A percentile compares a stretch with the other conserved stretches of the same genome.
These are phyloP conservation scores for Colletotrichum australisinense DNA, from an alignment of 2,329 filamentous ascomycete genomes.

Conservation along the genomic window DNA sequence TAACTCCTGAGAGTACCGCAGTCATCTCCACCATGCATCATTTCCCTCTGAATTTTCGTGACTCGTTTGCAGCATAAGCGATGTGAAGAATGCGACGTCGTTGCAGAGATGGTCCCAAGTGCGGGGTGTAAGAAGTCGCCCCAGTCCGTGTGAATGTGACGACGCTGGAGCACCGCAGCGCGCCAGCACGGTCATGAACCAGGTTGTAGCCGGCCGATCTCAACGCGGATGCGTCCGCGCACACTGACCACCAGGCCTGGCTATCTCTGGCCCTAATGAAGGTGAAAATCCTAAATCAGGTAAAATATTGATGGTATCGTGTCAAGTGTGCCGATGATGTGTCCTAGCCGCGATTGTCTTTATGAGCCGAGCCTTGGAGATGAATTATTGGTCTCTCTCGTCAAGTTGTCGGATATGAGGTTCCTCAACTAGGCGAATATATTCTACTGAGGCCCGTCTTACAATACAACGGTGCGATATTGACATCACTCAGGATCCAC, in stretches of 20 bases:
- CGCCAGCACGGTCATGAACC: constrained; percentile 10
- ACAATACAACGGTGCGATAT: constrained; percentile 20
- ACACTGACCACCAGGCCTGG: constrained; percentile 1
- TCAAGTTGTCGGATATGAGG: neutral
- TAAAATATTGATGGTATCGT: neutral
- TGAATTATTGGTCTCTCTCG: neutral
- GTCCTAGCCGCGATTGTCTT: neutral
- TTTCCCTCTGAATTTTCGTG: constrained; percentile 1
- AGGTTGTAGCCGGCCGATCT: constrained; percentile 30
- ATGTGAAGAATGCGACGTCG: constrained; percentile 32
- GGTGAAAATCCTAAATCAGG: neutral
- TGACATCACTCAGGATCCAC: constrained; percentile 25
- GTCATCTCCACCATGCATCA: constrained; percentile 1
- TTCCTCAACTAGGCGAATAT: neutral
- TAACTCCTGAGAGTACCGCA: neutral
- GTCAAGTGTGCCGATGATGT: neutral
- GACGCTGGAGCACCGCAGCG: constrained; percentile 6
- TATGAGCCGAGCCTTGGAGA: neutral
- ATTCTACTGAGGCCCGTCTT: constrained; percentile 11
- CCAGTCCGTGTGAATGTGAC: constrained; percentile 15
- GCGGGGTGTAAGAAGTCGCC: constrained; percentile 17
- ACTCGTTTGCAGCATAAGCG: constrained; percentile 28
- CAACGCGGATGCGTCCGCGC: constrained; percentile 21
- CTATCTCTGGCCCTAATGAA: neutral
- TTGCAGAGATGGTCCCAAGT: constrained; percentile 19